A percentile compares a stretch with the other conserved stretches of the same genome.
These are phyloP conservation scores for Sclerotinia spermophila DNA, from an alignment of 2,329 filamentous ascomycete genomes.

Conservation along the genomic window DNA sequence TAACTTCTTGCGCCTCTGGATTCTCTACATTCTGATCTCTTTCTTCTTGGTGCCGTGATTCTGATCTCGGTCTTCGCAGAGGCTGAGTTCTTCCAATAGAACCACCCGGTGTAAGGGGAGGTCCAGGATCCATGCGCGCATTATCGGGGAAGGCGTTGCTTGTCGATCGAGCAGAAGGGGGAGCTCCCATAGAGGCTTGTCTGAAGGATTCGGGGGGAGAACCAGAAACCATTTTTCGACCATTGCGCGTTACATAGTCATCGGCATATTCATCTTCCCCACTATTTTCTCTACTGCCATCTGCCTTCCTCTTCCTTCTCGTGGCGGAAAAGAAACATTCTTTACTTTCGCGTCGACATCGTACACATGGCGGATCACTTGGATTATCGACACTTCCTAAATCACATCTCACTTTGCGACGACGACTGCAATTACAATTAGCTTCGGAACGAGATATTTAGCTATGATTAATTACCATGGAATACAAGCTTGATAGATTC, in stretches of 20 bases:
- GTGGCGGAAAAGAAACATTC: conserved; percentile 97
- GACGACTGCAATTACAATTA: conserved; percentile 38
- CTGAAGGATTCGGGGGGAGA: conserved; percentile 38
- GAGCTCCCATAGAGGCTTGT: conserved; percentile 38
- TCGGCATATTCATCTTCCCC: conserved; percentile 43
- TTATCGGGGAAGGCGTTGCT: conserved; percentile 9
- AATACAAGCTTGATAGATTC: conserved; percentile 44
- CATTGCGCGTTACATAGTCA: conserved; percentile 70
- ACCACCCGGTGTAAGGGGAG: conserved; percentile 62
- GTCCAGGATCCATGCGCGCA: conserved; percentile 36
- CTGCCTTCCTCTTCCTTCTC: conserved; percentile 80
- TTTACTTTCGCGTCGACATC: conserved; percentile 92
- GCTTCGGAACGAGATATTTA: neutral
- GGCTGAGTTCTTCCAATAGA: conserved; percentile 64
- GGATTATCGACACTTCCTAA: conserved; percentile 82
- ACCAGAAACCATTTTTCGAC: conserved; percentile 60
- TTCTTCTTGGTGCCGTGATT: conserved; percentile 36
- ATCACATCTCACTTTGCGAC: conserved; percentile 55
- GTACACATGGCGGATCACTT: conserved; percentile 86
- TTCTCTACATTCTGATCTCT: conserved; percentile 60
- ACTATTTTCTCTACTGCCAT: conserved; percentile 51
- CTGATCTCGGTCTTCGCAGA: conserved; percentile 56
- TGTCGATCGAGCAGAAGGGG: conserved; percentile 34
- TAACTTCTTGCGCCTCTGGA: conserved; percentile 60
- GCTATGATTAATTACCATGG: conserved; percentile 38